Conservation (phyloP, 192 early-diverging fungal genomes). For the Coemansia sp. region DNA sequence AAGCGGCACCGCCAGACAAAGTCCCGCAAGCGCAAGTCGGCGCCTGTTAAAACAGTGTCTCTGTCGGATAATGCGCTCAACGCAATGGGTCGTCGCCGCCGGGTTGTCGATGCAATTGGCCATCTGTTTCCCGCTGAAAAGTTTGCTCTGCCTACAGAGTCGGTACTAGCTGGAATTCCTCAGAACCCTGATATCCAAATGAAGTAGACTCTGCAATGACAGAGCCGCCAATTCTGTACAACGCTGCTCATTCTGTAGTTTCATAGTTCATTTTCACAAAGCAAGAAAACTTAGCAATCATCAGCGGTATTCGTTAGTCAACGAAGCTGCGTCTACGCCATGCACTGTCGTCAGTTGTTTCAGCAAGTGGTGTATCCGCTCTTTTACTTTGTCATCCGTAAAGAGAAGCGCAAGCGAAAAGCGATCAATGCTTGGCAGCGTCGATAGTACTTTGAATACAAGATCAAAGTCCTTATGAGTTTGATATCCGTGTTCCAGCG, state of each 20-base stretch:
- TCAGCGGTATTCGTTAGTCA: background rate
- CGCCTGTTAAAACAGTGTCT: slow-evolving; percentile 53
- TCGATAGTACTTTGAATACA: slow-evolving; percentile 1
- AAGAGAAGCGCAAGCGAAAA: slow-evolving; percentile 20
- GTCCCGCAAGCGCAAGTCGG: slow-evolving; percentile 70
- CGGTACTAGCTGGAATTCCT: slow-evolving; percentile 36
- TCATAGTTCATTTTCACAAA: background rate
- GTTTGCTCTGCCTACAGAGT: slow-evolving; percentile 42
- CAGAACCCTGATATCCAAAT: slow-evolving; percentile 42
- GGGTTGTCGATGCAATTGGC: slow-evolving; percentile 68
- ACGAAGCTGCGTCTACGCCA: background rate
- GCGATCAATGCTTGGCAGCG: slow-evolving; percentile 9
- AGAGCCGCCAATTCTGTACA: background rate
- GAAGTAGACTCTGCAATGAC: slow-evolving; percentile 7
- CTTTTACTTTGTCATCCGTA: slow-evolving; percentile 7
- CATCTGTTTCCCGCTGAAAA: slow-evolving; percentile 53
- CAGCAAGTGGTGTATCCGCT: background rate
- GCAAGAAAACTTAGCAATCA: background rate
- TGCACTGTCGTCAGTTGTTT: background rate
- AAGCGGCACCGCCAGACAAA: slow-evolving; percentile 78
- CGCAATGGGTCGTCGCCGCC: slow-evolving; percentile 66
- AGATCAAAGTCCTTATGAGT: background rate
- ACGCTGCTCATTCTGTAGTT: background rate
- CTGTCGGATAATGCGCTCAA: slow-evolving; percentile 70
- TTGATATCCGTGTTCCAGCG: slow-evolving; percentile 9